phyloP scores from a whole-genome alignment of 2,329 filamentous ascomycete genomes.

The Monosporascus sp. region DNA sequence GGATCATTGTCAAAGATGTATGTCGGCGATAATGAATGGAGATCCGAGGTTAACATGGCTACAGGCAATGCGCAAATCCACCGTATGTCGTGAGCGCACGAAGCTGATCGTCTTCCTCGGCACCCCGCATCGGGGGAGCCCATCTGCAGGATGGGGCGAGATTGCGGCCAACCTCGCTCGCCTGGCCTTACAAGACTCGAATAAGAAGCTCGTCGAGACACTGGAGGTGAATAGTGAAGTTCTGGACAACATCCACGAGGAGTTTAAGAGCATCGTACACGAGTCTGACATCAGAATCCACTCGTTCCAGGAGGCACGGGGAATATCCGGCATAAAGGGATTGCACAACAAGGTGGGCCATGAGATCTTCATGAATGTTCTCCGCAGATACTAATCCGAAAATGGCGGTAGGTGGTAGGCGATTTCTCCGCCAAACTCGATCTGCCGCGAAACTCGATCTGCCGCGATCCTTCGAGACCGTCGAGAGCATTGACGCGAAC shows the following conservation, averaged over 20 bases:
- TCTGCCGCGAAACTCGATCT: slow-evolving; percentile 17
- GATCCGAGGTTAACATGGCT: neutral
- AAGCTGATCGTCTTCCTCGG: slow-evolving; percentile 33
- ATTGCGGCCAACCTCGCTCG: slow-evolving; percentile 27
- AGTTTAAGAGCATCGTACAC: slow-evolving; percentile 25
- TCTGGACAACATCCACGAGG: slow-evolving; percentile 31
- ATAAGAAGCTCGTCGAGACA: slow-evolving; percentile 25
- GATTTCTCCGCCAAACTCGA: slow-evolving; percentile 36
- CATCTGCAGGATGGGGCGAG: slow-evolving; percentile 25
- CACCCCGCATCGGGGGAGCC: slow-evolving; percentile 33
- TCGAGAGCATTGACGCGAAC: slow-evolving; percentile 34
- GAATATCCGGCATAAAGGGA: slow-evolving; percentile 29
- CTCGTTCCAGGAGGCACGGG: slow-evolving; percentile 33
- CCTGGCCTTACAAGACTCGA: slow-evolving; percentile 27
- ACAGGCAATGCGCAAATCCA: slow-evolving; percentile 28
- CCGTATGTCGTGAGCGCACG: slow-evolving; percentile 17
- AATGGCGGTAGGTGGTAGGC: slow-evolving; percentile 26
- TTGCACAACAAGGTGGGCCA: slow-evolving; percentile 24
- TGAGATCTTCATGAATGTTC: neutral
- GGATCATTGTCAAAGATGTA: slow-evolving; percentile 34
- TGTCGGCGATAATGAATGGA: neutral
- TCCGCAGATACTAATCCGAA: neutral
- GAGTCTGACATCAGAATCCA: slow-evolving; percentile 26
- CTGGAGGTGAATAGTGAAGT: slow-evolving; percentile 31
- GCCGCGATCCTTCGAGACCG: slow-evolving; percentile 19